Percentiles rank a stretch among this genome's conserved stretches.
Evolutionary conservation across 129 eudicot species (phyloP).

Genomic region (Apium graveolens): DNA sequence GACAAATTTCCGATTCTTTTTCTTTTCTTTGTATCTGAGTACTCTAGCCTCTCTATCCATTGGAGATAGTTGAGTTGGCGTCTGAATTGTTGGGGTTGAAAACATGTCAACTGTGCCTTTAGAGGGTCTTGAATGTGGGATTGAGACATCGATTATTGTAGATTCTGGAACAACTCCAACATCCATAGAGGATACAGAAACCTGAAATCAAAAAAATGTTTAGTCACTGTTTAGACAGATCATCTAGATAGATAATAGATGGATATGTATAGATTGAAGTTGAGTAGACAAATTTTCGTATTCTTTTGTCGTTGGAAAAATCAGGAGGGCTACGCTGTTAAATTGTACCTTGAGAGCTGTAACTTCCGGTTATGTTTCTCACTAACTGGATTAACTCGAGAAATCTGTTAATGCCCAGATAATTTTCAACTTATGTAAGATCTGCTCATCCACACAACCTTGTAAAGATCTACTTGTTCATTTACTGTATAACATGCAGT

Average conservation of each 20-base stretch:
- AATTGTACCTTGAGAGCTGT: background rate
- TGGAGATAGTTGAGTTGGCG: constrained; percentile 66
- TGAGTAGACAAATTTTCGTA: background rate
- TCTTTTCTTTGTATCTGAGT: constrained; percentile 85
- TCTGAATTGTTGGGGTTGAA: constrained; percentile 47
- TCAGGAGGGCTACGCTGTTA: background rate
- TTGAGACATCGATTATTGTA: constrained; percentile 39
- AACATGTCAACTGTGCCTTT: constrained; percentile 81
- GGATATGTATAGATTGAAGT: background rate
- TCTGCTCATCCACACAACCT: background rate
- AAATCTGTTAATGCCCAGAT: background rate
- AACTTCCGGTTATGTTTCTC: background rate
- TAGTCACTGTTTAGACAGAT: background rate
- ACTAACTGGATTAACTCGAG: background rate
- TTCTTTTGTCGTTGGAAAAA: background rate
- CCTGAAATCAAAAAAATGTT: constrained; percentile 27
- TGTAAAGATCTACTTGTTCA: background rate
- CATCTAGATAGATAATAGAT: background rate
- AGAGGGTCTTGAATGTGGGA: constrained; percentile 39
- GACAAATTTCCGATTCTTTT: constrained; percentile 83
- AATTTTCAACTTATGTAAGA: background rate
- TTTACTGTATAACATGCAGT: background rate
- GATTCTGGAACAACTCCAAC: constrained; percentile 89
- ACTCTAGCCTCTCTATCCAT: constrained; percentile 91
- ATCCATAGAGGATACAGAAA: constrained; percentile 73